phyloP scores from a whole-genome alignment of 1,139 yeast species.

The Saccharomycopsis hybrid region DNA sequence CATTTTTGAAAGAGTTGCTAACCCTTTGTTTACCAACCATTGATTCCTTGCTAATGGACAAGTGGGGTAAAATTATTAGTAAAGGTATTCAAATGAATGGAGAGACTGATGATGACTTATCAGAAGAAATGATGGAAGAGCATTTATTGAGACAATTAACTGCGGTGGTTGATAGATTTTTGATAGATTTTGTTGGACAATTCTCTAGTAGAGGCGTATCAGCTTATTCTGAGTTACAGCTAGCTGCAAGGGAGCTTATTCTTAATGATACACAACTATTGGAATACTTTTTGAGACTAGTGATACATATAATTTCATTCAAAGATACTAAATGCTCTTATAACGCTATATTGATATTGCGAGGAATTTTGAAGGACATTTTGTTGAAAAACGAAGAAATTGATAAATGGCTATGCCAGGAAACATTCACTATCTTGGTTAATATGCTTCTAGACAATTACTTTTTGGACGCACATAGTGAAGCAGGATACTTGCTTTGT shows the following conservation, averaged over 20 bases:
- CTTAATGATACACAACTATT: conserved; percentile 59
- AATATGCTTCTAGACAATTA: conserved; percentile 71
- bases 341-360: conserved; percentile 75
- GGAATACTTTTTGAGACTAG: conserved; percentile 71
- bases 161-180: conserved; percentile 82
- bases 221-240: conserved; percentile 48
- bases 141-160: conserved; percentile 88
- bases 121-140: conserved; percentile 99
- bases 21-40: conserved; percentile 71
- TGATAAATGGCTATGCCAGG: conserved; percentile 63
- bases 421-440: conserved; percentile 41
- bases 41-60: conserved; percentile 59
- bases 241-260: conserved; percentile 59
- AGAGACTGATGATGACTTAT: conserved; percentile 61
- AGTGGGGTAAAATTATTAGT: conserved; percentile 70
- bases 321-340: conserved; percentile 90
- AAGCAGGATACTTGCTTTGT: conserved; percentile 83
- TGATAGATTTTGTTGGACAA: conserved; percentile 88
- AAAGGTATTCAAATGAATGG: conserved; percentile 55
- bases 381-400: conserved; percentile 67
- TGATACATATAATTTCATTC: conserved; percentile 72
- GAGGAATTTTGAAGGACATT: conserved; percentile 59
- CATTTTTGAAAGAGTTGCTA: conserved; percentile 69
- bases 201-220: conserved; percentile 33
- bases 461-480: conserved; percentile 81